Base-by-base conservation (phyloP, 345 rosid species). In the Moringa oleifera region DNA sequence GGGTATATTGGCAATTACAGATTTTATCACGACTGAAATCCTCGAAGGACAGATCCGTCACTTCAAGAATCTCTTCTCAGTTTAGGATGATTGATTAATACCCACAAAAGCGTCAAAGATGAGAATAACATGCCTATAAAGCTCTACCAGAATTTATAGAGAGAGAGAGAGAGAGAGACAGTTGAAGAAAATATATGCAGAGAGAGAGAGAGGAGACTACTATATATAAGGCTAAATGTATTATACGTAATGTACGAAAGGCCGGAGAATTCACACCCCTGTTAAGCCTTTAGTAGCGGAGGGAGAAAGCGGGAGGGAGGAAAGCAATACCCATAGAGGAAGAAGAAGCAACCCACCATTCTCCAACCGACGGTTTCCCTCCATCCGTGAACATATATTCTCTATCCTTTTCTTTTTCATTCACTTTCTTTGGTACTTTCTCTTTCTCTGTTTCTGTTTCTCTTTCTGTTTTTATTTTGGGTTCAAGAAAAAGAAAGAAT, bases 221-320 rank as follows among this genome's bases (percentile, higher is more conserved):
- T 50, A 31, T 18, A 62, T 68, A 69, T 15, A 24, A 31, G 66
- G 25, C 6, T 41, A 41, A 41, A 41, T 41, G 12, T 41, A n/a
- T n/a, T n/a, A n/a, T n/a, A n/a, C n/a, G 12, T 7, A 15, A 9
- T 5, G 47, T 11, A 41, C 47, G 12, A 41, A 41, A 41, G 12
- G 3, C 6, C 33, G 65, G 59, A 66, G 53, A n/a, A n/a, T 66
- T 74, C 55, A 22, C 60, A 53, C 70, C 66, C 61, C 71, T 62
- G 62, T 69, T 68, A n/a, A 33, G 1, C 13, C 71, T 71, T 64
- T 45, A 23, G 66, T 4, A 11, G 11, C 4, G 2, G 6, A 50
- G 24, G 6, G 41, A 28, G 21, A 50, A 2, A n/a, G 41, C 12
- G 23, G 28, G 51, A 33, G 57, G 6, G n/a, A n/a, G n/a, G 41